Evolutionary conservation across 805 yeast genomes (phyloP).

Genomic region (Candida schatavii): DNA sequence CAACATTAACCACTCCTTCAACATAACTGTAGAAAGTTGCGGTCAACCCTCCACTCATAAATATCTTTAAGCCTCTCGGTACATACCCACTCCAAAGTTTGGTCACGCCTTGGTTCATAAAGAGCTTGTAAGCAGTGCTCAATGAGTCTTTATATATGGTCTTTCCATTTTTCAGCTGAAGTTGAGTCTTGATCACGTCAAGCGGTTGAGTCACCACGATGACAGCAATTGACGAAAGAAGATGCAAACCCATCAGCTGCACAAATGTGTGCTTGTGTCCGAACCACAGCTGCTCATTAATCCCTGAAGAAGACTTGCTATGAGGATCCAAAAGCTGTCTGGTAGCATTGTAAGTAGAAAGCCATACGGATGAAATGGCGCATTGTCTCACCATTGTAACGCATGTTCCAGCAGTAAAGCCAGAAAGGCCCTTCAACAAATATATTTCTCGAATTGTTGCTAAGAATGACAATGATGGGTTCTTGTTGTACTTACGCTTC

Average conservation of each 20-base stretch:
- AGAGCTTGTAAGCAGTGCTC: slow-evolving; percentile 38
- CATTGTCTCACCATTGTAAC: slow-evolving; percentile 84
- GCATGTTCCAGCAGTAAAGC: slow-evolving; percentile 77
- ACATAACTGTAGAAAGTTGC: slow-evolving; percentile 37
- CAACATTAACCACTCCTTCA: slow-evolving; percentile 26
- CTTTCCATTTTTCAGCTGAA: slow-evolving; percentile 75
- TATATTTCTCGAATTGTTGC: slow-evolving; percentile 66
- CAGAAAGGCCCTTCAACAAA: slow-evolving; percentile 65
- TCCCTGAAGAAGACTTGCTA: slow-evolving; percentile 13
- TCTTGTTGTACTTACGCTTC: slow-evolving; percentile 39
- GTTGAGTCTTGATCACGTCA: slow-evolving; percentile 81
- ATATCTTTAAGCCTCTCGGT: slow-evolving; percentile 39
- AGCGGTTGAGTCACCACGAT: slow-evolving; percentile 82
- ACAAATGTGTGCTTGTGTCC: slow-evolving; percentile 40
- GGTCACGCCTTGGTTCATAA: slow-evolving; percentile 29
- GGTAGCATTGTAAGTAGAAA: slow-evolving; percentile 75
- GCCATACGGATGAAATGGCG: slow-evolving; percentile 75
- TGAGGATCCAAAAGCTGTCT: slow-evolving; percentile 67
- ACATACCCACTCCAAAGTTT: slow-evolving; percentile 35
- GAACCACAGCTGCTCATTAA: slow-evolving; percentile 37
- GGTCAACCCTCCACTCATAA: slow-evolving; percentile 41
- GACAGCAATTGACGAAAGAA: slow-evolving; percentile 66
- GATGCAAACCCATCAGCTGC: slow-evolving; percentile 50
- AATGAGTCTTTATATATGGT: slow-evolving; percentile 58
- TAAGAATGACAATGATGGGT: slow-evolving; percentile 53